These are phyloP conservation scores for Chytridium lagenaria DNA, from an alignment of 371 early-diverging fungal genomes.

Conservation along the genomic window DNA sequence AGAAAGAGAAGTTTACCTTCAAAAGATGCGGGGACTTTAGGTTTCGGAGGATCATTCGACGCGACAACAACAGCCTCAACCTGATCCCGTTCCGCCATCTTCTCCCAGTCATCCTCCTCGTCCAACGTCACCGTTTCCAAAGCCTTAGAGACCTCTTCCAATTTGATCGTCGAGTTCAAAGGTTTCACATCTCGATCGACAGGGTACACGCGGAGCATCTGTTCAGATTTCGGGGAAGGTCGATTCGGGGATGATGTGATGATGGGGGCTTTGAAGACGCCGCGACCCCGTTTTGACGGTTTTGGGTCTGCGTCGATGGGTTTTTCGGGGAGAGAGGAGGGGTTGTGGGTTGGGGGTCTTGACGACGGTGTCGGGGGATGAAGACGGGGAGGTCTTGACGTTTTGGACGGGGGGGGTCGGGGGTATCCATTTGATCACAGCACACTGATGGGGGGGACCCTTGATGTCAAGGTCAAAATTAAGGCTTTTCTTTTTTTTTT, in stretches of 20 bases:
- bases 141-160: not conserved
- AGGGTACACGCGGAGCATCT: constrained; percentile 8
- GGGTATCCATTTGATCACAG: too few species aligned
- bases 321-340: not conserved
- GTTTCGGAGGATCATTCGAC: not conserved
- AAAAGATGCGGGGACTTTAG: not conserved
- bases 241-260: not conserved
- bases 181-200: too few species aligned
- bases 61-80: not conserved
- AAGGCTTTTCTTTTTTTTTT: not conserved
- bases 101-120: constrained; percentile 12
- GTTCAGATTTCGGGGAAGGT: not conserved
- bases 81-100: not conserved
- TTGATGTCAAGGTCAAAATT: too few species aligned
- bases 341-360: not conserved
- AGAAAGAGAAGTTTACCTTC: not conserved
- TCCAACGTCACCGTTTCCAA: not conserved
- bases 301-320: not conserved
- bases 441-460: too few species aligned
- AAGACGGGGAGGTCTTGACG: constrained; percentile 11
- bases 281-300: not conserved
- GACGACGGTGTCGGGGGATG: not conserved
- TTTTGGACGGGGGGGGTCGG: not conserved
- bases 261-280: constrained; percentile 7
- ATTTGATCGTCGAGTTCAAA: too few species aligned